These are phyloP conservation scores for Lecanoromycetidae sp. DNA, from an alignment of 2,329 filamentous ascomycete species.

Conservation along the genomic window DNA sequence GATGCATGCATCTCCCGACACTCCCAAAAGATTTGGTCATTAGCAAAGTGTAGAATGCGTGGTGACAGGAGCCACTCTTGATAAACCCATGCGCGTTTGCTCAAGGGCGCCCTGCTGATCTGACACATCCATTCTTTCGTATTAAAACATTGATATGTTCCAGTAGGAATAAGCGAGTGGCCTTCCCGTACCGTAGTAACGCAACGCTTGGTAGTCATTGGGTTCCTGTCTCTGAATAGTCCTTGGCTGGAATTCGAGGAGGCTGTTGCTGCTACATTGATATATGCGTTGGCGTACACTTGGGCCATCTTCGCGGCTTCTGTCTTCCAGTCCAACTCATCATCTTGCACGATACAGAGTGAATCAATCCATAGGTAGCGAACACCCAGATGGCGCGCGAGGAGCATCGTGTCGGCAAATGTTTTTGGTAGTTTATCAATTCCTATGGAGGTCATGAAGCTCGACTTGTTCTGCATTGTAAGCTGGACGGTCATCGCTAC, in stretches of 20 bases:
- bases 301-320: conserved; percentile 14
- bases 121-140: not conserved
- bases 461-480: not conserved
- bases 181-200: not conserved
- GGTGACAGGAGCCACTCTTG: conserved; percentile 10
- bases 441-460: too few species aligned
- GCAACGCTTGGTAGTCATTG: not conserved
- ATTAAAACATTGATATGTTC: not conserved
- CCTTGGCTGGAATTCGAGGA: not conserved
- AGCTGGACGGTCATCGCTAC: not conserved
- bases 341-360: conserved; percentile 18
- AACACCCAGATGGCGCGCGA: conserved; percentile 4
- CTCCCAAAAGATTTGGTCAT: conserved; percentile 1
- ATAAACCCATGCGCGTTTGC: conserved; percentile 6
- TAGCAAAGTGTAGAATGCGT: conserved; percentile 5
- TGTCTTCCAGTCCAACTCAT: conserved; percentile 10
- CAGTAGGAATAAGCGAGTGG: not conserved
- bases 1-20: conserved; percentile 4
- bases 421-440: not conserved
- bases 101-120: conserved; percentile 1
- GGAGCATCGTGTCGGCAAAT: conserved; percentile 5
- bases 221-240: not conserved
- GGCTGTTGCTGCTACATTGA: conserved; percentile 11
- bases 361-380: conserved; percentile 20
- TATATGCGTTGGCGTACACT: conserved; percentile 6